phyloP scores from a whole-genome alignment of 352 stramenopile genomes.

The Peronospora destructor region DNA sequence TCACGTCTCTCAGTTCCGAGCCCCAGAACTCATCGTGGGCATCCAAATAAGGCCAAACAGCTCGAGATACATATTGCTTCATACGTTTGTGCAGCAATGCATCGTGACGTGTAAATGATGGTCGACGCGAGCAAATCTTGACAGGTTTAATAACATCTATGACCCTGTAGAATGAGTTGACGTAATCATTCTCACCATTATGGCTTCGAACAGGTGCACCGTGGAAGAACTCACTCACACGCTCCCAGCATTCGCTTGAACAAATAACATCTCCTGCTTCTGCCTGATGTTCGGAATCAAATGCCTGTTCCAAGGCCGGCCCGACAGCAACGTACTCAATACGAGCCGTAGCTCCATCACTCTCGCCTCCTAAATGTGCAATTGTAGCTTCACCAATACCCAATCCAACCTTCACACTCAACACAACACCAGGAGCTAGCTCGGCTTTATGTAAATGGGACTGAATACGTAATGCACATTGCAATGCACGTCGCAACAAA shows the following conservation, averaged over 20 bases:
- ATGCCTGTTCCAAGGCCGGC: constrained; percentile 87
- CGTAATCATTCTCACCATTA: not conserved
- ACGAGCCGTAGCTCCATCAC: constrained; percentile 65
- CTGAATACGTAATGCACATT: constrained; percentile 89
- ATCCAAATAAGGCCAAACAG: constrained; percentile 89
- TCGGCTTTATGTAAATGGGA: constrained; percentile 82
- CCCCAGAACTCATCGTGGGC: constrained; percentile 91
- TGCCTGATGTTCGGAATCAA: constrained; percentile 82
- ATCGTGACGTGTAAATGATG: constrained; percentile 75
- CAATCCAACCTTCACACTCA: constrained; percentile 94
- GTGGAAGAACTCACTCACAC: constrained; percentile 58
- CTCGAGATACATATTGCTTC: constrained; percentile 88
- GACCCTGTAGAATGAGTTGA: constrained; percentile 52
- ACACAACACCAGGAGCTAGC: constrained; percentile 72
- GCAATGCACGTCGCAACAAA: constrained; percentile 70
- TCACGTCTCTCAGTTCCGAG: constrained; percentile 87
- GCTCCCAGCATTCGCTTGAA: constrained; percentile 74
- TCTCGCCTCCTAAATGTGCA: constrained; percentile 85
- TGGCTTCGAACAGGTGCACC: constrained; percentile 32
- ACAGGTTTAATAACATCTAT: constrained; percentile 48
- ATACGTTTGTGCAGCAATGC: constrained; percentile 77
- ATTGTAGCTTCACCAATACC: constrained; percentile 84
- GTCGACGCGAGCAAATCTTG: constrained; percentile 55
- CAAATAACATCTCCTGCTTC: constrained; percentile 87
- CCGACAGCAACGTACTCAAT: constrained; percentile 91